These are phyloP conservation scores for Bryoglossum gracile DNA, from an alignment of 495 filamentous ascomycete species.

Conservation along the genomic window DNA sequence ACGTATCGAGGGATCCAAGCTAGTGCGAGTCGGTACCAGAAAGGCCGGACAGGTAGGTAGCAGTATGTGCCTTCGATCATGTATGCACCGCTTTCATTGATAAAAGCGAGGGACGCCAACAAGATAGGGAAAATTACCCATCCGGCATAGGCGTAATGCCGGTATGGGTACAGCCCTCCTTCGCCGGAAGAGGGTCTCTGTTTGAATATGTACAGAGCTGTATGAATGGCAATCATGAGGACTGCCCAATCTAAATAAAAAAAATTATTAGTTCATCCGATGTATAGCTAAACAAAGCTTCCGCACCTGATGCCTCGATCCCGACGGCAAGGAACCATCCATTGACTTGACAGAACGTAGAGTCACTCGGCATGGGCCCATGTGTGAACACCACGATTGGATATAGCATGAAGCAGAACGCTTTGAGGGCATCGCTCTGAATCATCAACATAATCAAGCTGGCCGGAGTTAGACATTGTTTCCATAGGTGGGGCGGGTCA, in stretches of 20 bases:
- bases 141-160: slow-evolving; percentile 43
- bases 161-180: slow-evolving; percentile 61
- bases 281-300: too few relatives aligned
- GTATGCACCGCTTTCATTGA: slow-evolving; percentile 47
- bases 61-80: slow-evolving; percentile 57
- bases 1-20: slow-evolving; percentile 68
- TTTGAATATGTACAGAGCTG: slow-evolving; percentile 58
- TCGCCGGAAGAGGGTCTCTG: slow-evolving; percentile 37
- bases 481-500: slow-evolving; percentile 1
- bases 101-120: slow-evolving; percentile 56
- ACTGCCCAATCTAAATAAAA: slow-evolving; percentile 64
- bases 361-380: slow-evolving; percentile 40
- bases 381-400: slow-evolving; percentile 42
- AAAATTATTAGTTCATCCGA: too few relatives aligned
- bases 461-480: slow-evolving; percentile 18
- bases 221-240: slow-evolving; percentile 64
- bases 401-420: slow-evolving; percentile 56
- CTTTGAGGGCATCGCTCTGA: slow-evolving; percentile 60
- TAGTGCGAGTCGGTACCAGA: slow-evolving; percentile 58
- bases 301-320: slow-evolving; percentile 56
- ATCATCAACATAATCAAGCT: slow-evolving; percentile 68
- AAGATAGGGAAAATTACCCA: slow-evolving; percentile 51
- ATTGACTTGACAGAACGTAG: slow-evolving; percentile 56
- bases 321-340: slow-evolving; percentile 59
- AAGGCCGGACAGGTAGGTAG: slow-evolving; percentile 53